Base-by-base conservation (phyloP, 257 asterid genomes). In the Solanum clarkiae region DNA sequence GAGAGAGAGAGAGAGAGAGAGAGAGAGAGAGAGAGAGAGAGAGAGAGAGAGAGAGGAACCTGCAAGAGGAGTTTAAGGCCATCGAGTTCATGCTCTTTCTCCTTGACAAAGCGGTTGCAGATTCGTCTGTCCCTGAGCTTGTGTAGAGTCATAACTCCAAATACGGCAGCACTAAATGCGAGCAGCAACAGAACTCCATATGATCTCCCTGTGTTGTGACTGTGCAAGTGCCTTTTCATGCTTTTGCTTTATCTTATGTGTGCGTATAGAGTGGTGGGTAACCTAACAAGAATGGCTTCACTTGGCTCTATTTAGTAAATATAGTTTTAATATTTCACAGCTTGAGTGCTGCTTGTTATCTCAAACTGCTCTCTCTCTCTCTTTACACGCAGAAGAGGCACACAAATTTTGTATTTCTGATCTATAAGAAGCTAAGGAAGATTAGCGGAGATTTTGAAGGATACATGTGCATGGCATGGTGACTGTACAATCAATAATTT, bases 1-100 rank as follows among this genome's bases (percentile, higher is more conserved):
- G 65, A 75, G 84, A 32, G 60, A 32, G 10, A 29, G 32, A 36
- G 5, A 4, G 40, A 36, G 40, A 36, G 40, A 59, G 7, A n/a
- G 7, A 55, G 7, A 62, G 55, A 5, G 36, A 3, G 36, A 5
- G 6, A 5, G 42, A 5, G 42, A 5, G 42, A 53, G 7, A n/a
- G 8, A 47, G 7, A 54, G 55, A 5, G 18, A 29, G 65, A 69
- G 84, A 24, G 60, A 20, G 10, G 24, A 60, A 91, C 98, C 98
- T 92, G 96, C 87, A 94, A 77, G 71, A 91, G 94, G 26, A 84
- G 90, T 56, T 92, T 92, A 75, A 94, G 94, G 70, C 92, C 80
- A 84, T 83, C 72, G 62, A 93, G 91, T 47, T 91, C 89, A 7
- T n/a, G 82, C 51, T 93, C 90, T 85, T 90, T 95, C 49, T 92